Conservation (phyloP, 495 filamentous ascomycete genomes). For the Aspergillus heteromorphus region DNA sequence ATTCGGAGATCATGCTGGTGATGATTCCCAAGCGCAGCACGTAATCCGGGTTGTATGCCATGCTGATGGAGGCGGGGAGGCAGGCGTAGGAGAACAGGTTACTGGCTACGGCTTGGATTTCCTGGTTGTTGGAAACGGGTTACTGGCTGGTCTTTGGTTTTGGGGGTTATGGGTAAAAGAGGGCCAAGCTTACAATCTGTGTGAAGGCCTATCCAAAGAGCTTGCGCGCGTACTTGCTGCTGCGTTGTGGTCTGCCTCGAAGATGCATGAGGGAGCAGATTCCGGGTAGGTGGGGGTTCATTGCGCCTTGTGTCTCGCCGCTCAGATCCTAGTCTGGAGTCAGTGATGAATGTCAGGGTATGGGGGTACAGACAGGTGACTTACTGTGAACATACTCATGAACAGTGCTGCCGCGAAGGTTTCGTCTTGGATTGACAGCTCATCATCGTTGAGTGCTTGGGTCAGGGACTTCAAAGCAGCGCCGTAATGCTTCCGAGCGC, state of each 20-base stretch:
- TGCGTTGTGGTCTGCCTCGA: neutral
- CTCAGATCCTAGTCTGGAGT: neutral
- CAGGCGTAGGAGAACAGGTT: neutral
- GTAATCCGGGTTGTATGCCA: neutral
- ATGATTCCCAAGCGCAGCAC: neutral
- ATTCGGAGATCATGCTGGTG: constrained; percentile 1
- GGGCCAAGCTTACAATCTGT: neutral
- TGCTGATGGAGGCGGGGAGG: neutral
- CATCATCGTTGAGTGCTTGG: neutral
- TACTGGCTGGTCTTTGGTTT: too few species aligned
- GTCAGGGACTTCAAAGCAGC: neutral
- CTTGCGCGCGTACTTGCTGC: neutral
- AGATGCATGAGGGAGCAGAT: constrained; percentile 1
- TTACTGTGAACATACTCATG: constrained; percentile 2
- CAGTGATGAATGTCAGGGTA: neutral
- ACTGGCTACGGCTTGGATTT: constrained; percentile 5
- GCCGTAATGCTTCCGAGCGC: neutral
- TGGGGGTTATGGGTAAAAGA: too few species aligned
- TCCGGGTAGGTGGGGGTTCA: constrained; percentile 5
- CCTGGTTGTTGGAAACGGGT: too few species aligned
- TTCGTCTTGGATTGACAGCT: neutral
- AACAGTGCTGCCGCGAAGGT: neutral
- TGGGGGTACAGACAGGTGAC: neutral
- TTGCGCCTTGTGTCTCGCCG: neutral
- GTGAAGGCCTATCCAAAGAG: constrained; percentile 7